Conservation (phyloP, 1,284 basidiomycete species). For the Ceratobasidium sp. region DNA sequence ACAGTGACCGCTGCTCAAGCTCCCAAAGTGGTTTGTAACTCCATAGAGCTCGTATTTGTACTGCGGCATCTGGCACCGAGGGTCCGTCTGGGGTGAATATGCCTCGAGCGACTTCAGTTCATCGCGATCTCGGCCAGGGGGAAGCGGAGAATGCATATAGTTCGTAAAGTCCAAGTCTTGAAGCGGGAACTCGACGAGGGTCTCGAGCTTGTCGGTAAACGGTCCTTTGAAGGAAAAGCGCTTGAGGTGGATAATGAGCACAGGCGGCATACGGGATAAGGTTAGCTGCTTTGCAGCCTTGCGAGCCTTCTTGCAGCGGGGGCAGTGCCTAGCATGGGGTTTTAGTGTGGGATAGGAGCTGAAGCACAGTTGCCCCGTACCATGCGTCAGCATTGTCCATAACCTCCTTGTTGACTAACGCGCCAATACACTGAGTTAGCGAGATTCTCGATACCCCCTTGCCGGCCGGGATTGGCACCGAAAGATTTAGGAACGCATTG, state of each 20-base stretch:
- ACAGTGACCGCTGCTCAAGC: slow-evolving; percentile 92
- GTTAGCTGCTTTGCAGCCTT: slow-evolving; percentile 88
- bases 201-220: slow-evolving; percentile 96
- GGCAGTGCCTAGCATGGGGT: slow-evolving; percentile 77
- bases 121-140: slow-evolving; percentile 67
- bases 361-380: slow-evolving; percentile 62
- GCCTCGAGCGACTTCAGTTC: slow-evolving; percentile 55
- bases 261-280: slow-evolving; percentile 88
- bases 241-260: slow-evolving; percentile 96
- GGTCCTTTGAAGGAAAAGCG: slow-evolving; percentile 92
- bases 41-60: slow-evolving; percentile 90
- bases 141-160: slow-evolving; percentile 87
- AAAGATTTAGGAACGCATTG: slow-evolving; percentile 96
- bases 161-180: slow-evolving; percentile 86
- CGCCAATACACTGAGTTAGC: slow-evolving; percentile 85
- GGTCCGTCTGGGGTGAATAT: slow-evolving; percentile 68
- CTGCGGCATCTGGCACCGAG: slow-evolving; percentile 81
- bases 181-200: slow-evolving; percentile 88
- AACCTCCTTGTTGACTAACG: slow-evolving; percentile 90
- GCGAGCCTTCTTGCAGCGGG: slow-evolving; percentile 87
- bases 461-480: slow-evolving; percentile 84
- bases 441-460: slow-evolving; percentile 72
- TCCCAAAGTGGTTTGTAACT: slow-evolving; percentile 93
- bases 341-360: slow-evolving; percentile 42
- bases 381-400: slow-evolving; percentile 96